phyloP scores from a whole-genome alignment of 306 rosid genomes.

The Purshia tridentata region DNA sequence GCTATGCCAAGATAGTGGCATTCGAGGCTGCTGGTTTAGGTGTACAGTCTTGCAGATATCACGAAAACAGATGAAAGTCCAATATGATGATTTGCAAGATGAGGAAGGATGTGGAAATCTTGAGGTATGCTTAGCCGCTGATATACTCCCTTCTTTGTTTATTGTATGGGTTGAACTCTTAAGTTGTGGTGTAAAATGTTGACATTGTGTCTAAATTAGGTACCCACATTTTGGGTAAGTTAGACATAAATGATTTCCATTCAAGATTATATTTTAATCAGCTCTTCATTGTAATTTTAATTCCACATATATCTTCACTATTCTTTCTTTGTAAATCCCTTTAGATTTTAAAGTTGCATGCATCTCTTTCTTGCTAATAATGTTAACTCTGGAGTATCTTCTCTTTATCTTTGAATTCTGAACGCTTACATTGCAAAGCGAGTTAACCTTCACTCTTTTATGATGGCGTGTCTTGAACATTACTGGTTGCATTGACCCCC shows the following conservation, averaged over 20 bases:
- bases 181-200: constrained; percentile 18
- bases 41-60: constrained; percentile 72
- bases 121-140: constrained; percentile 56
- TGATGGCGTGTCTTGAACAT: constrained; percentile 1
- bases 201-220: background rate
- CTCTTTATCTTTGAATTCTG: background rate
- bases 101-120: constrained; percentile 88
- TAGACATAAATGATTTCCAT: background rate
- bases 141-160: background rate
- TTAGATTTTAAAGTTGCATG: background rate
- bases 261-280: background rate
- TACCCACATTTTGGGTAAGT: background rate
- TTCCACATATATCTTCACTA: background rate
- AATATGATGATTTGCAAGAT: constrained; percentile 73
- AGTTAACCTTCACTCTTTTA: constrained; percentile 1
- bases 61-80: constrained; percentile 74
- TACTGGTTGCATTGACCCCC: background rate
- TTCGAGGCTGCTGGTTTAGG: constrained; percentile 99
- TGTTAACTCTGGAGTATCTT: background rate
- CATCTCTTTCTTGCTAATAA: background rate
- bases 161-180: constrained; percentile 22
- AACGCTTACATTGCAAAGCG: background rate
- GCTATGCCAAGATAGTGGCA: constrained; percentile 98
- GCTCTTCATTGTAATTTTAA: background rate
- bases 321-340: background rate